These are phyloP conservation scores for Nepenthes mirabilis DNA, from an alignment of 148 eudicot species.

Conservation along the genomic window DNA sequence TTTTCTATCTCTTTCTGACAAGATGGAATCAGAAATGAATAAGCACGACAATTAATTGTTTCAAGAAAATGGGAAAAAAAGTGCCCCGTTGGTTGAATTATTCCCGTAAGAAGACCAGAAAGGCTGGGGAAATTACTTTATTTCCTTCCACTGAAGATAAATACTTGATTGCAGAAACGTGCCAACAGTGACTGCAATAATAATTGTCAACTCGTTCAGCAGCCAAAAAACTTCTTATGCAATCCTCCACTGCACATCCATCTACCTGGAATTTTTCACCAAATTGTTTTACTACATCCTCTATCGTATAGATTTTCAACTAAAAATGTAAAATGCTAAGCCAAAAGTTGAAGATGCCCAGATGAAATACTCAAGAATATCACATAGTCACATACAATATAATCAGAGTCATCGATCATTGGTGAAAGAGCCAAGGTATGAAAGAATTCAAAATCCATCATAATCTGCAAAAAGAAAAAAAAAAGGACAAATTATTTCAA, in stretches of 20 bases:
- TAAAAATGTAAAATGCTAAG: neutral
- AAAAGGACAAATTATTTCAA: neutral
- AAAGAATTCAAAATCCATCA: conserved; percentile 67
- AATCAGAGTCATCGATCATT: conserved; percentile 9
- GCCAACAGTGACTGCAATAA: conserved; percentile 81
- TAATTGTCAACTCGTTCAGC: conserved; percentile 65
- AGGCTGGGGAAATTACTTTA: conserved; percentile 31
- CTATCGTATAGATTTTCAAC: neutral
- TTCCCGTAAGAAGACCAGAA: neutral
- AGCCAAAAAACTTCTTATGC: conserved; percentile 54
- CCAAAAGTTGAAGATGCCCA: neutral
- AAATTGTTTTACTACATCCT: neutral
- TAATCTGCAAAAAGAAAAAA: conserved; percentile 44
- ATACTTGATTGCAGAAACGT: conserved; percentile 61
- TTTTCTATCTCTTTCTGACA: conserved; percentile 45
- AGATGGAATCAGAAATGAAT: conserved; percentile 1
- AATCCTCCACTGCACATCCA: conserved; percentile 56
- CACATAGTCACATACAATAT: conserved; percentile 35
- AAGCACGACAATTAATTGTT: neutral
- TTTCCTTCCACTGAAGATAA: conserved; percentile 29
- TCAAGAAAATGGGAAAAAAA: neutral
- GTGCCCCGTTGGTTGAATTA: neutral
- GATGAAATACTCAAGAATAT: neutral
- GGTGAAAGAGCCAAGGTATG: conserved; percentile 69
- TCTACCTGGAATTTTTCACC: conserved; percentile 25